These are phyloP conservation scores for Leishmania mexicana DNA, from an alignment of 208 protist genomes.

Conservation along the genomic window DNA sequence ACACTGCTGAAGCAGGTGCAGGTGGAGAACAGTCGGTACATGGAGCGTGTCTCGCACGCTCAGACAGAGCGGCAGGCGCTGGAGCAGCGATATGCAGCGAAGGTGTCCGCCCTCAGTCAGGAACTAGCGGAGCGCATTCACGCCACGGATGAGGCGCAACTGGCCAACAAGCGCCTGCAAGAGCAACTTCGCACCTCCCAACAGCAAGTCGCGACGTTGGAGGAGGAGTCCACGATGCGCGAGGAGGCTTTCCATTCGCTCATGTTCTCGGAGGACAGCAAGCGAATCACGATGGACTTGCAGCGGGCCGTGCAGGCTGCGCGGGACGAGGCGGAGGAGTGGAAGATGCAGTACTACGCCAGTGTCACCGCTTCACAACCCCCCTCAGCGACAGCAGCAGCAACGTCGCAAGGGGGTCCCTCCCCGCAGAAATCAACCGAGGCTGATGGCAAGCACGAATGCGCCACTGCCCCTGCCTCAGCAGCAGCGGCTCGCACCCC, in stretches of 20 bases:
- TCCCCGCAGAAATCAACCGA: neutral
- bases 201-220: conserved; percentile 40
- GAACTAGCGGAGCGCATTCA: conserved; percentile 56
- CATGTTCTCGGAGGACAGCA: conserved; percentile 71
- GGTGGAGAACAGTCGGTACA: conserved; percentile 39
- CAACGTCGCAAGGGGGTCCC: neutral
- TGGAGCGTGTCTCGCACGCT: conserved; percentile 42
- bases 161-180: conserved; percentile 23
- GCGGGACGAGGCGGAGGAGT: conserved; percentile 54
- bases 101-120: conserved; percentile 51
- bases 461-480: neutral
- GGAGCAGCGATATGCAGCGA: conserved; percentile 49
- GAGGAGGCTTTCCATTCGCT: conserved; percentile 68
- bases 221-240: conserved; percentile 62
- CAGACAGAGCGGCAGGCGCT: conserved; percentile 50
- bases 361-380: conserved; percentile 2
- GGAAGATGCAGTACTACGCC: conserved; percentile 46
- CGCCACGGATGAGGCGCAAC: conserved; percentile 27
- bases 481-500: neutral
- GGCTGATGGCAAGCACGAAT: neutral
- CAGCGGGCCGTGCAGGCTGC: conserved; percentile 48
- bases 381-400: neutral
- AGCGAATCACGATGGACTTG: conserved; percentile 53
- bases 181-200: conserved; percentile 33
- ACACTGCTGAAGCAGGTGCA: conserved; percentile 67